Percentiles rank a stretch among this genome's conserved stretches.
These are phyloP conservation scores for Clavispora asparagi DNA, from an alignment of 805 yeast species.

Conservation along the genomic window DNA sequence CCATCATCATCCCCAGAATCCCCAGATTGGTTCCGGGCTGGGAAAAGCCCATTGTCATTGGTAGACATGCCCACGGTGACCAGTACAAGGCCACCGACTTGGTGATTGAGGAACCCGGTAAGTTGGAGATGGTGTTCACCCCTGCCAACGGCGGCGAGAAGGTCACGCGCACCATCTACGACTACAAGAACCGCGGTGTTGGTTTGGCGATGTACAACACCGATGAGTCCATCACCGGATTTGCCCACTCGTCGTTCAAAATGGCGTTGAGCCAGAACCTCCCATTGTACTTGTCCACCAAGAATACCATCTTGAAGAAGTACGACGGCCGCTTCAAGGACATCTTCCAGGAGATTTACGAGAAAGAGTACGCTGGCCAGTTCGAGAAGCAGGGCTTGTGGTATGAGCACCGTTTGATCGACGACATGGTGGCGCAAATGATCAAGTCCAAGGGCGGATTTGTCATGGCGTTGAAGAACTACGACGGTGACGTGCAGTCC, in stretches of 20 bases:
- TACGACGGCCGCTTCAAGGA: slow-evolving; percentile 97
- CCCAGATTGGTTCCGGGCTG: slow-evolving; percentile 88
- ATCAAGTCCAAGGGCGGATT: slow-evolving; percentile 92
- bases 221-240: slow-evolving; percentile 81
- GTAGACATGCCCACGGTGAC: slow-evolving; percentile 97
- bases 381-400: slow-evolving; percentile 83
- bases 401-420: slow-evolving; percentile 95
- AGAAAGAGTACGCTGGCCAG: slow-evolving; percentile 54
- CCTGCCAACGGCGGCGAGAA: slow-evolving; percentile 60
- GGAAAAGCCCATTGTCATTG: slow-evolving; percentile 94
- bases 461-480: slow-evolving; percentile 94
- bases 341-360: slow-evolving; percentile 79
- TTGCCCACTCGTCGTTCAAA: slow-evolving; percentile 90
- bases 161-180: slow-evolving; percentile 56
- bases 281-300: slow-evolving; percentile 84
- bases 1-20: slow-evolving; percentile 82
- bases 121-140: slow-evolving; percentile 68
- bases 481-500: slow-evolving; percentile 96
- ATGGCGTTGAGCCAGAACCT: slow-evolving; percentile 74
- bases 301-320: slow-evolving; percentile 88
- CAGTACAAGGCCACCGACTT: slow-evolving; percentile 92
- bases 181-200: slow-evolving; percentile 70
- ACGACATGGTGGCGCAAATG: slow-evolving; percentile 99
- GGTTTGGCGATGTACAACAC: slow-evolving; percentile 95
- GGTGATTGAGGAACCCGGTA: slow-evolving; percentile 75